These are phyloP conservation scores for Triticum urartu DNA, from an alignment of 176 grass and related monocot species.

Conservation along the genomic window DNA sequence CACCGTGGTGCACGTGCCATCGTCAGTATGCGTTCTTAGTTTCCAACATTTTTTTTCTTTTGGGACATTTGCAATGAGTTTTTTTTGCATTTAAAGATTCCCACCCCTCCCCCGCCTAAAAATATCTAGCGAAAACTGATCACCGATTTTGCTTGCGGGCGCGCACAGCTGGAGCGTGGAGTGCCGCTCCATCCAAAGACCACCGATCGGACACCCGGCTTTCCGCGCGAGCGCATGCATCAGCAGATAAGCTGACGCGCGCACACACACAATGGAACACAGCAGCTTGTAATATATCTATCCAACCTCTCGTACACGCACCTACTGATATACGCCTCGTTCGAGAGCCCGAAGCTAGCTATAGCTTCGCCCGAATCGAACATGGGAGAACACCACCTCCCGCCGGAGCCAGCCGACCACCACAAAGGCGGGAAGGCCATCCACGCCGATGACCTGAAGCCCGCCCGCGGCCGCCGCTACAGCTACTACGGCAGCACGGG, in stretches of 20 bases:
- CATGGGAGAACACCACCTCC: slow-evolving; percentile 45
- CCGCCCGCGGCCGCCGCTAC: slow-evolving; percentile 2
- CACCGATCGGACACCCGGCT: not conserved
- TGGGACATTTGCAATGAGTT: no score
- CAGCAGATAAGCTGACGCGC: slow-evolving; percentile 4
- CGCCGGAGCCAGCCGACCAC: slow-evolving; percentile 25
- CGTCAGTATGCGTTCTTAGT: no score
- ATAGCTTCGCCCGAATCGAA: no score
- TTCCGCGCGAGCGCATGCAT: not conserved
- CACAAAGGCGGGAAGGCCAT: slow-evolving; percentile 9
- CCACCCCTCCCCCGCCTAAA: no score
- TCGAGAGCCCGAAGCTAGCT: not conserved
- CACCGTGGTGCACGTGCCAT: no score
- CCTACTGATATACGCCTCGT: not conserved
- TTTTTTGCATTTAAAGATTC: no score
- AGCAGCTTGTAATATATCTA: not conserved
- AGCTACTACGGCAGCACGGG: not conserved
- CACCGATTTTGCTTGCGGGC: no score
- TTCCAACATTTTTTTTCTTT: no score
- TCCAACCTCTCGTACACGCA: not conserved
- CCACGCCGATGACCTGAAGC: slow-evolving; percentile 33
- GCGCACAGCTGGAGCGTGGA: no score
- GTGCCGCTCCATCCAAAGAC: no score
- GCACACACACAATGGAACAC: not conserved
- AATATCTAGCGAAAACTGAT: no score